Evolutionary conservation across 768 basidiomycete species (phyloP).

Genomic region (Trametes elegans): DNA sequence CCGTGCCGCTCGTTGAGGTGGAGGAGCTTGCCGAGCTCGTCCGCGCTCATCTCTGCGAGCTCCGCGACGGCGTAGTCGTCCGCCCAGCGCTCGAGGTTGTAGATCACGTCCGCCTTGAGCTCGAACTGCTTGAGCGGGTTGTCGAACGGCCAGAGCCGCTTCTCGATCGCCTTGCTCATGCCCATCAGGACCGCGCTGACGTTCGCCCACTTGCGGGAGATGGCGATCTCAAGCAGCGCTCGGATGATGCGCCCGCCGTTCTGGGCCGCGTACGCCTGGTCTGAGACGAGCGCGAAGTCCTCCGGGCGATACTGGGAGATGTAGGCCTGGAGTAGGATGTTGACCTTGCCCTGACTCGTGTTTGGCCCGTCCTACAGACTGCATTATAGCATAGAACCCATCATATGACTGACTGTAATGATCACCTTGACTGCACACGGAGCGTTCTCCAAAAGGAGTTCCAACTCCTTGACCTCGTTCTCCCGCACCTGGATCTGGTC

Average conservation of each 20-base stretch:
- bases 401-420: conserved; percentile 14
- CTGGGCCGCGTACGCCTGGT: conserved; percentile 90
- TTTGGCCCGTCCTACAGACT: conserved; percentile 55
- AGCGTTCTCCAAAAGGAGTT: conserved; percentile 56
- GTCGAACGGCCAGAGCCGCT: conserved; percentile 91
- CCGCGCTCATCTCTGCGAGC: conserved; percentile 62
- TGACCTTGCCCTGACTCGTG: conserved; percentile 81
- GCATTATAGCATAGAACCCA: no score
- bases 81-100: conserved; percentile 76
- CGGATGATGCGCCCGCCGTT: conserved; percentile 93
- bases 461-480: conserved; percentile 81
- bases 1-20: conserved; percentile 89
- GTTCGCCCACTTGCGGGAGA: conserved; percentile 90
- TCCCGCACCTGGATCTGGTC: conserved; percentile 94
- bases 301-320: conserved; percentile 81
- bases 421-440: conserved; percentile 81
- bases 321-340: conserved; percentile 88
- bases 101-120: conserved; percentile 73
- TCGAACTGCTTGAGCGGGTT: conserved; percentile 83
- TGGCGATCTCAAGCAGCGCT: conserved; percentile 91
- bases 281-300: conserved; percentile 96
- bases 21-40: conserved; percentile 72
- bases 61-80: conserved; percentile 78
- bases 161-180: conserved; percentile 91
- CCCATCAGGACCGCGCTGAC: conserved; percentile 78